These are phyloP conservation scores for Styphnolobium japonicum DNA, from an alignment of 306 rosid genomes.

Conservation along the genomic window DNA sequence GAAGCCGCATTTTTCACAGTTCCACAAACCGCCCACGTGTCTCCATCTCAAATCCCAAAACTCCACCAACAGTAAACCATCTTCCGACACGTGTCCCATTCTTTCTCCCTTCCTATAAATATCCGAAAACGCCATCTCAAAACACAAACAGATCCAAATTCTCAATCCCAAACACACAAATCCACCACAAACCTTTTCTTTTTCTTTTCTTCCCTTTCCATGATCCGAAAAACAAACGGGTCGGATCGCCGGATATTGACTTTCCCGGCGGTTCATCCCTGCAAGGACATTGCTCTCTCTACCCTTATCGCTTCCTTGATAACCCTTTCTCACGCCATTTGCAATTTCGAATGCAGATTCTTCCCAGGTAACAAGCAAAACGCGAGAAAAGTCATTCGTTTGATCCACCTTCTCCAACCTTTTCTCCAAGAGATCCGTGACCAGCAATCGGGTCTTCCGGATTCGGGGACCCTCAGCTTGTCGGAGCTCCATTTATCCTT, in stretches of 20 bases:
- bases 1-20: constrained; percentile 19
- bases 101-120: background rate
- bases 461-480: constrained; percentile 36
- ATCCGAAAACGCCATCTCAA: background rate
- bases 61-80: background rate
- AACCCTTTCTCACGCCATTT: constrained; percentile 37
- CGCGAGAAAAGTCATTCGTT: constrained; percentile 43
- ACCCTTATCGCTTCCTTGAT: constrained; percentile 53
- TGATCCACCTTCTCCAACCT: constrained; percentile 43
- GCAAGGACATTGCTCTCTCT: constrained; percentile 29
- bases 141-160: background rate
- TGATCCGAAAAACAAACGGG: constrained; percentile 42
- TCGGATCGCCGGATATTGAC: constrained; percentile 67
- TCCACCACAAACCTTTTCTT: background rate
- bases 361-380: constrained; percentile 53
- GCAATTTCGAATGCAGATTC: constrained; percentile 28
- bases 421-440: constrained; percentile 57
- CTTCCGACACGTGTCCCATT: constrained; percentile 50
- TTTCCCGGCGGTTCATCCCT: constrained; percentile 76
- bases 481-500: constrained; percentile 69
- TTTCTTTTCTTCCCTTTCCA: constrained; percentile 1
- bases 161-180: constrained; percentile 27
- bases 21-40: constrained; percentile 20
- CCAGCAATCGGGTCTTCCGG: constrained; percentile 15
- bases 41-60: background rate